Evolutionary conservation across 768 basidiomycete species (phyloP), one percentile per base, ranked within the genome.

Genomic region (Lactarius indigo): DNA sequence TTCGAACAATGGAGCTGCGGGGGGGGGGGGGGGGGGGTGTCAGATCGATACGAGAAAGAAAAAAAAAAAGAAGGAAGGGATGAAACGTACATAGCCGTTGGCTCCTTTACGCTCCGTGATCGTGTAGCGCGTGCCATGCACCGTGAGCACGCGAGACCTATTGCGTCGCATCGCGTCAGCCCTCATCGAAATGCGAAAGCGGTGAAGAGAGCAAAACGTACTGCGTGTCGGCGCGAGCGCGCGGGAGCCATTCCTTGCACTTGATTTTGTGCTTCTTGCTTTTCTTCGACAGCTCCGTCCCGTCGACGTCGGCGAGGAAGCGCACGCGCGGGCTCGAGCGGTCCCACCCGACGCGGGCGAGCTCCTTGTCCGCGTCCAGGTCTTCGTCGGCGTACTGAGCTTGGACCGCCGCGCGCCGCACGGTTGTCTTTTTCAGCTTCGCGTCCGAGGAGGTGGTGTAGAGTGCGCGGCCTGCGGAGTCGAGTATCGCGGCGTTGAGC

Each of bases 171-270:
- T 57, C 55, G 30, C 7, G 7, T 35, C 56, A 30, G 56, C 17
- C 17, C n/a, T 2, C 17, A 23, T 3, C 18, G 7, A 13, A n/a
- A 18, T 3, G 7, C 57, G 30, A 8, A 13, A 7, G 9, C n/a
- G 17, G 7, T n/a, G 6, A 42, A 18, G 35, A 12, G 35, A 10
- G 12, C 35, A 56, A 60, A n/a, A 50, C 66, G 39, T 44, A 67
- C 66, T 47, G 39, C 57, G 31, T 47, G 31, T 44, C 17, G 12
- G 61, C 13, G 33, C 37, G 18, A 3, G 30, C 56, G 26, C 58
- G 61, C 5, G 66, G 66, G 26, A 67, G 62, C 66, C 66, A 67
- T 8, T 63, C 66, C 39, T 59, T 67, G 13, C 66, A 67, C 23
- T 67, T 67, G 17, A 67, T 10, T 39, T 67, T 67, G 62, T 31